Conservation (phyloP, 202 grass and related monocot species). For the Setaria viridis region DNA sequence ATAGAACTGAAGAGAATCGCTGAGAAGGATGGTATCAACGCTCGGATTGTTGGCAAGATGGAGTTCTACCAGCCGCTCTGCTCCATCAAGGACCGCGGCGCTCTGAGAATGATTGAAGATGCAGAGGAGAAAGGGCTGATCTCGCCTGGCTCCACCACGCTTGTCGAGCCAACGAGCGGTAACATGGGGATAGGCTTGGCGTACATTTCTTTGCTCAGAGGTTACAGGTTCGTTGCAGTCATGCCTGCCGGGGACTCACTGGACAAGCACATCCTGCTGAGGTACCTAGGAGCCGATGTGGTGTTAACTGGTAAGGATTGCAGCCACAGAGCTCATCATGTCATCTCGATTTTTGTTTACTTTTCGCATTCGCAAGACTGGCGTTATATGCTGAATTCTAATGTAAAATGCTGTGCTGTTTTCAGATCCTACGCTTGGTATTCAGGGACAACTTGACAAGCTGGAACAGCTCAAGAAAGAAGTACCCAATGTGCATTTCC, state of each 20-base stretch:
- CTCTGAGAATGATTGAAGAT: conserved; percentile 69
- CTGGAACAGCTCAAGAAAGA: conserved; percentile 52
- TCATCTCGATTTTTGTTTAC: not conserved
- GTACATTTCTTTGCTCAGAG: conserved; percentile 43
- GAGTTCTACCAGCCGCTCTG: conserved; percentile 85
- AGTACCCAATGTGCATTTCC: conserved; percentile 45
- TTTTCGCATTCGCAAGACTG: not conserved
- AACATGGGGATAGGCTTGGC: conserved; percentile 53
- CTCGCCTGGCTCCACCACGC: conserved; percentile 17
- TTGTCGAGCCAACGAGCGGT: conserved; percentile 53
- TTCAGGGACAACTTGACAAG: conserved; percentile 51
- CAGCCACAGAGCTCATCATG: conserved; percentile 14
- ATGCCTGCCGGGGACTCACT: conserved; percentile 49
- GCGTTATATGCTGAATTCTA: not conserved
- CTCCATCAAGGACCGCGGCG: conserved; percentile 78
- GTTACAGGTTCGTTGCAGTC: conserved; percentile 54
- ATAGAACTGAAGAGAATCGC: conserved; percentile 71
- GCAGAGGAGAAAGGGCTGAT: conserved; percentile 58
- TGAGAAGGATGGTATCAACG: conserved; percentile 59
- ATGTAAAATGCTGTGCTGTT: conserved; percentile 4
- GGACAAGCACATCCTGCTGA: conserved; percentile 54
- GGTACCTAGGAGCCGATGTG: conserved; percentile 55
- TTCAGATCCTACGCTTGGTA: conserved; percentile 61
- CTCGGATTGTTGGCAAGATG: conserved; percentile 77
- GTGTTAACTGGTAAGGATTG: conserved; percentile 49